Conservation (phyloP, 2,329 filamentous ascomycete genomes). For the Tolypocladium inflatum region DNA sequence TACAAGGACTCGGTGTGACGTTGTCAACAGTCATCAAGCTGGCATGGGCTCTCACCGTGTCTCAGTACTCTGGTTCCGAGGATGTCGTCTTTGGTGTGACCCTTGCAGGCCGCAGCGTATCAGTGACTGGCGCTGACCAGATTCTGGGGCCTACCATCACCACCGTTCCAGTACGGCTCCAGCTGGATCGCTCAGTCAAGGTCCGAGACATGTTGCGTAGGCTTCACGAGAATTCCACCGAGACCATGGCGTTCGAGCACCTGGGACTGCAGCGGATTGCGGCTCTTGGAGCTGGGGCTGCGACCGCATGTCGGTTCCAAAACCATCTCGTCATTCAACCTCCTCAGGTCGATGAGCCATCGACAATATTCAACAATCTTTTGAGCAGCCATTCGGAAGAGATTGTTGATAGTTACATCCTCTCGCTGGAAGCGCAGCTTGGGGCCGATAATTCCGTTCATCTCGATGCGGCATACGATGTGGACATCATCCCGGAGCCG, state of each 20-base stretch:
- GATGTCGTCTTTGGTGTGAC: constrained; percentile 34
- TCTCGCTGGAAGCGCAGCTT: not conserved
- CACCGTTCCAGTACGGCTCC: constrained; percentile 30
- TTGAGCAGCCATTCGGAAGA: constrained; percentile 1
- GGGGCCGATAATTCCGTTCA: not conserved
- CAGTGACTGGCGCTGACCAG: constrained; percentile 10
- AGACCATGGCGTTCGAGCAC: constrained; percentile 11
- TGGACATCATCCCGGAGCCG: not conserved
- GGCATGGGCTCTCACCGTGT: constrained; percentile 40
- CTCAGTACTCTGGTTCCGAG: constrained; percentile 30
- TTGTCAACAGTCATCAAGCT: constrained; percentile 15
- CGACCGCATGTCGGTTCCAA: constrained; percentile 14
- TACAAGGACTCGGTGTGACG: constrained; percentile 15
- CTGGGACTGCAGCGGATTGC: constrained; percentile 12
- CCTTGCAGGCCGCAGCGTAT: constrained; percentile 25
- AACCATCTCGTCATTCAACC: constrained; percentile 19
- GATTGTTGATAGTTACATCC: constrained; percentile 1
- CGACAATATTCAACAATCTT: not conserved
- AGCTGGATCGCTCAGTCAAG: constrained; percentile 14
- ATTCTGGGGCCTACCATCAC: constrained; percentile 24
- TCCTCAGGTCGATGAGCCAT: not conserved
- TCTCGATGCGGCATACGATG: constrained; percentile 1
- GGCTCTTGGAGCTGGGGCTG: constrained; percentile 3
- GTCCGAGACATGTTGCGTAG: constrained; percentile 5
- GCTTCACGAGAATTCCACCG: constrained; percentile 7